Conservation (phyloP, 192 early-diverging fungal species). For the Coemansia biformis region DNA sequence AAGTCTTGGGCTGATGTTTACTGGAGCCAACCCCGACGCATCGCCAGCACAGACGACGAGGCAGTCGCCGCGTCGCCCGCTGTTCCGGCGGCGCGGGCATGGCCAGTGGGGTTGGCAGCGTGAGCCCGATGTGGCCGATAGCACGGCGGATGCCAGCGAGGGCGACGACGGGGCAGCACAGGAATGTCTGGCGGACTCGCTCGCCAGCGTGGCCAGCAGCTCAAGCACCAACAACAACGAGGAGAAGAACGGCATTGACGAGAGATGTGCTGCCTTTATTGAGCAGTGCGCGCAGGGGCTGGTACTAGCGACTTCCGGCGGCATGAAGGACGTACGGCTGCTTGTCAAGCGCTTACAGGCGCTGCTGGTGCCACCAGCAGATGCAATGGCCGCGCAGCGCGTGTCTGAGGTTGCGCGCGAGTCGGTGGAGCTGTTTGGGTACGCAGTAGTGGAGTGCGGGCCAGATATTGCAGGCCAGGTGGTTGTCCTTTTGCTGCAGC, state of each 20-base stretch:
- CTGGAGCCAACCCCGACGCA: background rate
- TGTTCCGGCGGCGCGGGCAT: constrained; percentile 30
- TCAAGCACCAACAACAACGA: background rate
- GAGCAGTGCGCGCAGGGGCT: constrained; percentile 18
- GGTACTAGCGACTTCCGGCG: background rate
- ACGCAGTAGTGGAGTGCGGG: constrained; percentile 24
- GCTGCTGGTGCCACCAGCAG: constrained; percentile 7
- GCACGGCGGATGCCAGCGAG: background rate
- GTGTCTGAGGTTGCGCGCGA: constrained; percentile 12
- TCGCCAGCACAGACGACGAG: background rate
- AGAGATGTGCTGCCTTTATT: constrained; percentile 20
- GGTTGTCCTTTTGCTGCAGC: constrained; percentile 17
- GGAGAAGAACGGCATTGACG: constrained; percentile 6
- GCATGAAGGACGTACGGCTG: constrained; percentile 5
- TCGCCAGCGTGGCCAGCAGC: constrained; percentile 1
- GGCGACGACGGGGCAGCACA: background rate
- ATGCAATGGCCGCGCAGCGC: constrained; percentile 1
- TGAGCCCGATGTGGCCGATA: too few species aligned
- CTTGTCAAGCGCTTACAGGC: constrained; percentile 18
- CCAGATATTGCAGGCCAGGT: constrained; percentile 5
- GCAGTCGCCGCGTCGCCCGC: constrained; percentile 27
- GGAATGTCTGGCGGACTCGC: too few species aligned
- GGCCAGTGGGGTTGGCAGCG: background rate
- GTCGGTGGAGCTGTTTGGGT: constrained; percentile 23
- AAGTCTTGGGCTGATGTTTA: constrained; percentile 43